Evolutionary conservation across 192 early-diverging fungal species (phyloP).

Genomic region (Dimargaris cristalligena): DNA sequence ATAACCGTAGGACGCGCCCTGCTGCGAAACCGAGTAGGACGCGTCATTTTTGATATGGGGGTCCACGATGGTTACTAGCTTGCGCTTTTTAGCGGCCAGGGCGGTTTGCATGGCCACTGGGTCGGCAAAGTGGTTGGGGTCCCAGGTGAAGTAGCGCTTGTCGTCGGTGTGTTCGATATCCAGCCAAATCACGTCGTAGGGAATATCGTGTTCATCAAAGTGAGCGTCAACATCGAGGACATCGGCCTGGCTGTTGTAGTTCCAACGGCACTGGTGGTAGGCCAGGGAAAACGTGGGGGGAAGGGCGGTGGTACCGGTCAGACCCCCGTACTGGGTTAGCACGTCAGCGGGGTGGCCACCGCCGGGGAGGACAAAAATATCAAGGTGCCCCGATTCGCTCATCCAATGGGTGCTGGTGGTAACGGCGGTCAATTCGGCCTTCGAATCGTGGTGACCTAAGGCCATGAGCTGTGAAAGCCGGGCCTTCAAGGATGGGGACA

Average conservation of each 20-base stretch:
- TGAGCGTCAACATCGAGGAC: conserved; percentile 66
- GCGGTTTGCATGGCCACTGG: conserved; percentile 67
- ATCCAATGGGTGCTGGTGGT: conserved; percentile 71
- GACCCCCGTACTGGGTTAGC: conserved; percentile 46
- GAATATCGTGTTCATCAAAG: conserved; percentile 83
- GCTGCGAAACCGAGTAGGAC: conserved; percentile 56
- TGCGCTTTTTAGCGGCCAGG: conserved; percentile 34
- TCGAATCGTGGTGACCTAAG: background rate
- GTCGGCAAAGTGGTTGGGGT: conserved; percentile 74
- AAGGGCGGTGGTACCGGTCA: conserved; percentile 68
- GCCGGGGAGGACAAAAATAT: conserved; percentile 66
- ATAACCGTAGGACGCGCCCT: conserved; percentile 51
- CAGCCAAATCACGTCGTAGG: conserved; percentile 97
- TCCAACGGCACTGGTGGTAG: conserved; percentile 98
- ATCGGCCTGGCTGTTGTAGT: conserved; percentile 84
- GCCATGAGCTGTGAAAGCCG: background rate
- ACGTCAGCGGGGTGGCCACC: conserved; percentile 53
- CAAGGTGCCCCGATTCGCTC: conserved; percentile 77
- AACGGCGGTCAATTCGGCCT: conserved; percentile 14
- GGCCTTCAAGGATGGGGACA: background rate
- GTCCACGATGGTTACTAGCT: conserved; percentile 93
- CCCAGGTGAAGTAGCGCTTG: conserved; percentile 98
- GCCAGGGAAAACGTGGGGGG: conserved; percentile 81
- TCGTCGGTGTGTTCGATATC: conserved; percentile 99
- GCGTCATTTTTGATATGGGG: conserved; percentile 88